Evolutionary conservation across 495 filamentous ascomycete species (phyloP).

Genomic region (Penicillium crystallinum): DNA sequence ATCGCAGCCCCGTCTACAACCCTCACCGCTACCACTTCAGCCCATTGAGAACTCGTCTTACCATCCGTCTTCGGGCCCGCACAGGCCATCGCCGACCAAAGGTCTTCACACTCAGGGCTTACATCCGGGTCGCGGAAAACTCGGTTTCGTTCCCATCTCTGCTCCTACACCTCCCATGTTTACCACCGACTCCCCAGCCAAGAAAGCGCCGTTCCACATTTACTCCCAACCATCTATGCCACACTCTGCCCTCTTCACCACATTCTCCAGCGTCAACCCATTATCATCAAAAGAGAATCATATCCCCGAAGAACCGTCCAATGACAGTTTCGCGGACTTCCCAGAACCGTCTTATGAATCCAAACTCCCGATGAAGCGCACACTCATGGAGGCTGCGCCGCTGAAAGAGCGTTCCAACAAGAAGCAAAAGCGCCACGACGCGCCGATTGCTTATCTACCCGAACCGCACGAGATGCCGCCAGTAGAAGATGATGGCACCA

Average conservation of each 20-base stretch:
- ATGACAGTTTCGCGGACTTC: constrained; percentile 49
- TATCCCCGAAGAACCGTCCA: constrained; percentile 41
- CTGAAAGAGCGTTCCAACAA: constrained; percentile 67
- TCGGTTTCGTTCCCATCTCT: constrained; percentile 59
- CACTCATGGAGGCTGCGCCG: constrained; percentile 67
- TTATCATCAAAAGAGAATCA: constrained; percentile 62
- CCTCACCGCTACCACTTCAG: constrained; percentile 48
- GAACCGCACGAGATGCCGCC: constrained; percentile 71
- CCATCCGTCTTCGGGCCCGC: constrained; percentile 47
- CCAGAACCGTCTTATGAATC: constrained; percentile 53
- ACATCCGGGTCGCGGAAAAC: constrained; percentile 29
- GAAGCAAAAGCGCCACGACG: constrained; percentile 51
- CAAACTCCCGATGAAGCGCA: constrained; percentile 58
- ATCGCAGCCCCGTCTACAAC: constrained; percentile 39
- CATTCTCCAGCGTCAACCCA: constrained; percentile 48
- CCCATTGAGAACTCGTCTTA: constrained; percentile 42
- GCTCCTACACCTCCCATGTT: constrained; percentile 61
- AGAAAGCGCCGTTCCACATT: constrained; percentile 59
- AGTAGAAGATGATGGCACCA: constrained; percentile 80
- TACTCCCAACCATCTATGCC: constrained; percentile 43
- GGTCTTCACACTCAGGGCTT: constrained; percentile 39
- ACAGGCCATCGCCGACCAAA: constrained; percentile 57
- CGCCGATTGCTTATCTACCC: constrained; percentile 50
- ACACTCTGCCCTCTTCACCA: constrained; percentile 61
- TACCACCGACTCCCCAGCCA: constrained; percentile 79